Conservation (phyloP, 345 rosid genomes). For the Melaleuca quinquenervia region DNA sequence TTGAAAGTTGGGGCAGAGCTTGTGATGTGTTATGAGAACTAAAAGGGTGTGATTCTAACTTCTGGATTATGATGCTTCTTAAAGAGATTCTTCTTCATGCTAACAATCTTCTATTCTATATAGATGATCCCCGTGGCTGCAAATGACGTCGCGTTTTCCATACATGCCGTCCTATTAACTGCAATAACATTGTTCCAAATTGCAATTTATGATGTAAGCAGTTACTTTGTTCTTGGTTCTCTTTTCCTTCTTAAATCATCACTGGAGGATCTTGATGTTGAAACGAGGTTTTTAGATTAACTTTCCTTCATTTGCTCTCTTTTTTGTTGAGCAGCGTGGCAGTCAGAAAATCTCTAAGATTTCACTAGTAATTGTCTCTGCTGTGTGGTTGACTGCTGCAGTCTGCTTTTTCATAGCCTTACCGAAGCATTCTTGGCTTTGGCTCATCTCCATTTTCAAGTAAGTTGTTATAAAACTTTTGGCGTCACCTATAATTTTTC, state of each 20-base stretch:
- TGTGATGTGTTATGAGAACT: background rate
- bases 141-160: constrained; percentile 87
- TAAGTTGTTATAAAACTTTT: constrained; percentile 21
- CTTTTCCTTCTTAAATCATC: background rate
- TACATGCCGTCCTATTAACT: constrained; percentile 83
- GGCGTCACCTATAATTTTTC: background rate
- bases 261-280: background rate
- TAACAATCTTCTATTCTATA: background rate
- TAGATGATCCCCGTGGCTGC: constrained; percentile 98
- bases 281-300: background rate
- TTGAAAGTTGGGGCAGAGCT: background rate
- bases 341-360: constrained; percentile 63
- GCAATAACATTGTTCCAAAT: constrained; percentile 58
- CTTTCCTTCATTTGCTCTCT: background rate
- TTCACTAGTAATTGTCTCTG: constrained; percentile 36
- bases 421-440: constrained; percentile 69
- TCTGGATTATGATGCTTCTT: background rate
- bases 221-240: background rate
- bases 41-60: background rate
- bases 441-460: constrained; percentile 77
- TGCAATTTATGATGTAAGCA: constrained; percentile 60
- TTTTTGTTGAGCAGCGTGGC: constrained; percentile 57
- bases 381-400: constrained; percentile 51
- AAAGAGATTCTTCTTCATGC: background rate
- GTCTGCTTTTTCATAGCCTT: constrained; percentile 69